Conservation (phyloP, 2,329 filamentous ascomycete species). For the Bipolaris cookei region DNA sequence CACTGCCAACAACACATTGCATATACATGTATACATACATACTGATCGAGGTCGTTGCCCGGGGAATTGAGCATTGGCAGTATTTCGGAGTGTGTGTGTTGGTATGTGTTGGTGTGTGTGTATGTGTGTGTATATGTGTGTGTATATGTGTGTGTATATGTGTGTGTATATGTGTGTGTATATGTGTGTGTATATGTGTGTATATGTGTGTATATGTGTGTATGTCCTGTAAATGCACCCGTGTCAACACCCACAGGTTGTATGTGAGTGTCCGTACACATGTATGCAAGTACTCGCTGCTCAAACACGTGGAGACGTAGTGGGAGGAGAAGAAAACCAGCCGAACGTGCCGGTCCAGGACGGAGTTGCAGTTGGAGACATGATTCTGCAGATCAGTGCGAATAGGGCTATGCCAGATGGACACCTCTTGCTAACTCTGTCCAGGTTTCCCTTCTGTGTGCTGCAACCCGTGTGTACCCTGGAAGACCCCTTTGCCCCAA, state of each 20-base stretch:
- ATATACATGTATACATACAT: too few species aligned
- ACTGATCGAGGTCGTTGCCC: not conserved
- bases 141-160: too few species aligned
- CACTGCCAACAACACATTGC: too few species aligned
- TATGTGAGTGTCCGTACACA: too few species aligned
- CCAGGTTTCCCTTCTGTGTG: not conserved
- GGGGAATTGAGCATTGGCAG: not conserved
- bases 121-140: too few species aligned
- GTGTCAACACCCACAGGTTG: not conserved
- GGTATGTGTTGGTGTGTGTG: too few species aligned
- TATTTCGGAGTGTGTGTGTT: not conserved
- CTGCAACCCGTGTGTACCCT: not conserved
- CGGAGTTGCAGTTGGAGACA: slow-evolving; percentile 5
- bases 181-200: too few species aligned
- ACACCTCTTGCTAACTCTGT: not conserved
- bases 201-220: too few species aligned
- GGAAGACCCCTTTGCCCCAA: not conserved
- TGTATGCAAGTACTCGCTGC: not conserved
- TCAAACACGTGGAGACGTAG: slow-evolving; percentile 30
- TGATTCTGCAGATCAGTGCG: slow-evolving; percentile 23
- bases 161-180: too few species aligned
- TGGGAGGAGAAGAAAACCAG: slow-evolving; percentile 27
- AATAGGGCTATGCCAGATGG: too few species aligned
- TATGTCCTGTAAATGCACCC: too few species aligned
- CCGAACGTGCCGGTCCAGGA: slow-evolving; percentile 26